These are phyloP conservation scores for Sequoia sempervirens DNA, from an alignment of 75 land plant species.

Conservation along the genomic window DNA sequence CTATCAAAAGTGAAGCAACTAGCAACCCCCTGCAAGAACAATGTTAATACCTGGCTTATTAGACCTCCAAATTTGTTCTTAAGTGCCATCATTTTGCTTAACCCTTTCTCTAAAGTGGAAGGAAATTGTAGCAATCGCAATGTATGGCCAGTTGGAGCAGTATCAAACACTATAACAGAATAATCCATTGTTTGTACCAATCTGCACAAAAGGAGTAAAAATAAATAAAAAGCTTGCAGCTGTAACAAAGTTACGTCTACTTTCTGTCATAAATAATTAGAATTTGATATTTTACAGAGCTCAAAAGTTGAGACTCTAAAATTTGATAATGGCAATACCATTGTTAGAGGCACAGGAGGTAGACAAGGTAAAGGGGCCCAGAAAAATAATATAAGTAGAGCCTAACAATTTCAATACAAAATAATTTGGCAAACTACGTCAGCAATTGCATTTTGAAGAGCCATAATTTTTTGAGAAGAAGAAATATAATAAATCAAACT, in stretches of 20 bases:
- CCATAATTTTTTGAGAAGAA: neutral
- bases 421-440: too few relatives aligned
- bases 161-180: conserved; percentile 92
- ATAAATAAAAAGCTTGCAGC: neutral
- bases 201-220: conserved; percentile 27
- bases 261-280: neutral
- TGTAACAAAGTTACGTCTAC: neutral
- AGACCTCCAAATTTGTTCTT: conserved; percentile 90
- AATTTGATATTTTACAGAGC: neutral
- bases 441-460: neutral
- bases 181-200: conserved; percentile 98
- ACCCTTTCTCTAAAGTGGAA: conserved; percentile 90
- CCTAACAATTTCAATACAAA: neutral
- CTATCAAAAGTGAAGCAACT: neutral
- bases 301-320: neutral
- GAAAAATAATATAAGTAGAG: too few relatives aligned
- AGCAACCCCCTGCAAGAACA: neutral
- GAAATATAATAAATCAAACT: neutral
- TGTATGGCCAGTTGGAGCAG: conserved; percentile 98
- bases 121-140: conserved; percentile 90
- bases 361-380: neutral
- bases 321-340: neutral
- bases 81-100: conserved; percentile 84
- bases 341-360: neutral
- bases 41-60: conserved; percentile 61